Percentiles rank a stretch among this genome's conserved stretches.
phyloP scores from a whole-genome alignment of 352 stramenopile species.

The Globisporangium yorkense region DNA sequence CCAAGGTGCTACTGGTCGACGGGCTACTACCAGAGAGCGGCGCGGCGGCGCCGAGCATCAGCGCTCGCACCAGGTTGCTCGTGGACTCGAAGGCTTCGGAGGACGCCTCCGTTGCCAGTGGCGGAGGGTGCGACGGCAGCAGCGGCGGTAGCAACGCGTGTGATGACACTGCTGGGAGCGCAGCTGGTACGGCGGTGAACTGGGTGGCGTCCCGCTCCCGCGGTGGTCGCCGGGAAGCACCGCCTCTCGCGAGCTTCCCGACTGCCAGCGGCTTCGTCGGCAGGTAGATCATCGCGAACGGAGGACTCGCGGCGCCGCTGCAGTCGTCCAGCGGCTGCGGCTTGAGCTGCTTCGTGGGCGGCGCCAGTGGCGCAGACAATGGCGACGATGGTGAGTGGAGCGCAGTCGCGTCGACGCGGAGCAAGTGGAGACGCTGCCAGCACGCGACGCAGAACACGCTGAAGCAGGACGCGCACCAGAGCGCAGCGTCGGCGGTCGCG shows the following conservation, averaged over 20 bases:
- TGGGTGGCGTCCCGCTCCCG: neutral
- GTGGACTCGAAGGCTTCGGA: constrained; percentile 14
- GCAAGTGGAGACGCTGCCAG: constrained; percentile 42
- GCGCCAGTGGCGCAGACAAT: constrained; percentile 24
- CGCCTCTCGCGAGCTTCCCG: constrained; percentile 24
- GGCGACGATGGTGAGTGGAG: constrained; percentile 7
- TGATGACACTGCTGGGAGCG: constrained; percentile 10
- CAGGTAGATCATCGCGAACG: constrained; percentile 51
- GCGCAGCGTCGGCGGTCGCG: constrained; percentile 19
- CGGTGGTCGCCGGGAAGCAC: constrained; percentile 2
- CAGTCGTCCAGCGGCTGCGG: constrained; percentile 3
- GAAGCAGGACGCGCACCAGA: constrained; percentile 66
- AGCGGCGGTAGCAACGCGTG: constrained; percentile 16
- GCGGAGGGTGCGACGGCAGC: neutral
- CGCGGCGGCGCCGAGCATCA: constrained; percentile 18
- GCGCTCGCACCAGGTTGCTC: constrained; percentile 20
- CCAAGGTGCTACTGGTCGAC: constrained; percentile 2
- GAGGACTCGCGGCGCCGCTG: constrained; percentile 3
- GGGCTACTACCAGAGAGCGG: constrained; percentile 7
- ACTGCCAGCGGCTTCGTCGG: constrained; percentile 31
- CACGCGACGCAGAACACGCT: constrained; percentile 44
- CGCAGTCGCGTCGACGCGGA: constrained; percentile 32
- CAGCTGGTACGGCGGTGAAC: neutral
- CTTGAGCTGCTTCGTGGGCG: constrained; percentile 23
- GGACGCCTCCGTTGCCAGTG: neutral